A percentile compares a stretch with the other conserved stretches of the same genome.
phyloP scores from a whole-genome alignment of 2,329 filamentous ascomycete genomes.

The Aspergillus clavatus region DNA sequence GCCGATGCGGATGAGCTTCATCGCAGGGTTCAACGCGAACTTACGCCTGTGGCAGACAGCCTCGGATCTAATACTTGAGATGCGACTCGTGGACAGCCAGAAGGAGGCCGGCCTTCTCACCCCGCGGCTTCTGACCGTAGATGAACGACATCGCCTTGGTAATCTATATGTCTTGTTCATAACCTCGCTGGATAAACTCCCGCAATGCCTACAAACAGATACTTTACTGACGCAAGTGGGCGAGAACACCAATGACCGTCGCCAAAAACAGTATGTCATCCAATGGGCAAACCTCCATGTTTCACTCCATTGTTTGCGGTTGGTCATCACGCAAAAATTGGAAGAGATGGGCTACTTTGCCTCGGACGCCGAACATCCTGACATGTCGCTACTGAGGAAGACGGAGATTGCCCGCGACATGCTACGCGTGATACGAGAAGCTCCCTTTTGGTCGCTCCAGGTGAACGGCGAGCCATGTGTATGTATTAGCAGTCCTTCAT shows the following conservation, averaged over 20 bases:
- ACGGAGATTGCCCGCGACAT: constrained; percentile 45
- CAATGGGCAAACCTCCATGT: constrained; percentile 41
- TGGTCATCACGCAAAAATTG: constrained; percentile 34
- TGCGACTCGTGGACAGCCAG: constrained; percentile 18
- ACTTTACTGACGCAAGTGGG: constrained; percentile 4
- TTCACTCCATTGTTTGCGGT: constrained; percentile 35
- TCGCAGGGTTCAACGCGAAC: constrained; percentile 43
- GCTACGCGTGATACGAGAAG: constrained; percentile 38
- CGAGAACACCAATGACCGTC: constrained; percentile 6
- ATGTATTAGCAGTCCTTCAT: neutral
- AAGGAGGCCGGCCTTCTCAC: constrained; percentile 2
- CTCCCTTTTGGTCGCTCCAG: constrained; percentile 37
- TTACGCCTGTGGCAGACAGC: constrained; percentile 40
- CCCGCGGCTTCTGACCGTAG: constrained; percentile 6
- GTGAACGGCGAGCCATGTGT: constrained; percentile 19
- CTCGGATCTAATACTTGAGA: constrained; percentile 37
- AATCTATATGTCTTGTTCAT: constrained; percentile 38
- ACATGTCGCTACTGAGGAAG: constrained; percentile 24
- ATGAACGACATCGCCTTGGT: constrained; percentile 32
- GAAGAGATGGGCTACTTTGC: constrained; percentile 16
- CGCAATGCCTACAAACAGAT: constrained; percentile 31
- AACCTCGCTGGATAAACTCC: constrained; percentile 40
- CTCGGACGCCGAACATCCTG: constrained; percentile 6
- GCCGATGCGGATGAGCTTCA: constrained; percentile 24
- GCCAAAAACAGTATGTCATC: constrained; percentile 25